Base-by-base conservation (phyloP, 176 grass and related monocot species). In the Triticum monococcum region DNA sequence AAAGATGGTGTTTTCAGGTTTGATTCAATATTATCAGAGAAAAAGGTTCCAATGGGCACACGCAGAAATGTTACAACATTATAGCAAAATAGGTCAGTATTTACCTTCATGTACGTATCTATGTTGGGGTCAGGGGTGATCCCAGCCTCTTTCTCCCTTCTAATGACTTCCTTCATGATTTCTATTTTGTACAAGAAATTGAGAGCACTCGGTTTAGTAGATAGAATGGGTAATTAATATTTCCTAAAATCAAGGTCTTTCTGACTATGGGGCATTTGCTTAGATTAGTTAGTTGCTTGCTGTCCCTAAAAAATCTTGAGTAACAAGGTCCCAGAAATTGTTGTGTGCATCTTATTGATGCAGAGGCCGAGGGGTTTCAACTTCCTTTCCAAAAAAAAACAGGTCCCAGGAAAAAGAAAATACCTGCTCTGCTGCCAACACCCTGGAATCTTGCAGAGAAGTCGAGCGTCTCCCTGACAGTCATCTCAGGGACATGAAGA, bases 71-170 rank as follows among this genome's bases (percentile, higher is more conserved):
- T 11, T 43, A 46, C 40, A 78, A n/a, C 12, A 81, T 52, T 38
- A 33, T 10, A 64, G 16, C 12, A 10, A 25, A 83, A 16, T 64
- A 62, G 1, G 5, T 35, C 65, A 64, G n/a, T 12, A 25, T 38
- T 74, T 76, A 93, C 95, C 91, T 97, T 97, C 95, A 97, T 97
- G n/a, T 92, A 94, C 8, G 88, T 92, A 81, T 97, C 95, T 45
- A 97, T 83, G n/a, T 97, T 82, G 20, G 83, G 84, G 30, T 97
- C 92, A 37, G 90, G 95, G 78, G 84, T 84, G 77, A 97, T 94
- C 69, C 90, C 92, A 7, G 83, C 87, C 81, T 85, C 84, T 80
- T 97, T 91, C 85, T 98, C 95, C 89, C 87, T 93, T 79, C 82
- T 90, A 54, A 90, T 91, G 12, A 98, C 91, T 82, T 97, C 91